These are phyloP conservation scores for Hirsutella thompsonii DNA, from an alignment of 2,329 filamentous ascomycete species.

Conservation along the genomic window DNA sequence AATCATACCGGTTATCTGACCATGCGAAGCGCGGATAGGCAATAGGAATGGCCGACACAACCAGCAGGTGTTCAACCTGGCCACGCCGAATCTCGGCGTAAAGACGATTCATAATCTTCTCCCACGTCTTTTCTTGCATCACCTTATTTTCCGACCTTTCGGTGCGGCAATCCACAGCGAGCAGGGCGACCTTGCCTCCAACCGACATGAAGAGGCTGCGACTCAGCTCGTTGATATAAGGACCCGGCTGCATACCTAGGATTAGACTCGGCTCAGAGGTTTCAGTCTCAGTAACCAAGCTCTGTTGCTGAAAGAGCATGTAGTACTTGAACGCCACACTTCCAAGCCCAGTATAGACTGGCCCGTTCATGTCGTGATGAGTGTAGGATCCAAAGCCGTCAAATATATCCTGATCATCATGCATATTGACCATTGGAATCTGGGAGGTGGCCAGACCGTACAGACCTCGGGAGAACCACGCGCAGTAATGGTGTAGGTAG, in stretches of 20 bases:
- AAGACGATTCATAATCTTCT: conserved; percentile 74
- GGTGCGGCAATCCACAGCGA: conserved; percentile 84
- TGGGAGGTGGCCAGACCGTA: conserved; percentile 89
- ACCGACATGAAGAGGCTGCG: conserved; percentile 77
- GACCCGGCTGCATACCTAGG: conserved; percentile 64
- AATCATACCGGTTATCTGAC: conserved; percentile 50
- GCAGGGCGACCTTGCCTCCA: conserved; percentile 64
- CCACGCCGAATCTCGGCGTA: conserved; percentile 72
- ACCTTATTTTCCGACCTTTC: conserved; percentile 79
- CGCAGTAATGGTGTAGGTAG: conserved; percentile 77
- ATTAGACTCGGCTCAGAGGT: conserved; percentile 84
- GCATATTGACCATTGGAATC: conserved; percentile 98
- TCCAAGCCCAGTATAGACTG: conserved; percentile 81
- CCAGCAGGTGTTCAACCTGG: conserved; percentile 78
- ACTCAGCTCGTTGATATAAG: conserved; percentile 80
- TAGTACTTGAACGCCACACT: conserved; percentile 97
- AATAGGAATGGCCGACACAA: conserved; percentile 73
- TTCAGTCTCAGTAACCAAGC: conserved; percentile 66
- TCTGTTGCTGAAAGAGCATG: conserved; percentile 96
- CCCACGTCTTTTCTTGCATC: conserved; percentile 67
- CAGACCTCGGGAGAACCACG: conserved; percentile 93
- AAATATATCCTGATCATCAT: conserved; percentile 88
- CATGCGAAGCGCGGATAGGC: conserved; percentile 66
- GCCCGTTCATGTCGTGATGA: conserved; percentile 79
- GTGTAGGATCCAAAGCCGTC: conserved; percentile 91